Base-by-base conservation (phyloP, 768 basidiomycete genomes). In the Baorangia bicolor region DNA sequence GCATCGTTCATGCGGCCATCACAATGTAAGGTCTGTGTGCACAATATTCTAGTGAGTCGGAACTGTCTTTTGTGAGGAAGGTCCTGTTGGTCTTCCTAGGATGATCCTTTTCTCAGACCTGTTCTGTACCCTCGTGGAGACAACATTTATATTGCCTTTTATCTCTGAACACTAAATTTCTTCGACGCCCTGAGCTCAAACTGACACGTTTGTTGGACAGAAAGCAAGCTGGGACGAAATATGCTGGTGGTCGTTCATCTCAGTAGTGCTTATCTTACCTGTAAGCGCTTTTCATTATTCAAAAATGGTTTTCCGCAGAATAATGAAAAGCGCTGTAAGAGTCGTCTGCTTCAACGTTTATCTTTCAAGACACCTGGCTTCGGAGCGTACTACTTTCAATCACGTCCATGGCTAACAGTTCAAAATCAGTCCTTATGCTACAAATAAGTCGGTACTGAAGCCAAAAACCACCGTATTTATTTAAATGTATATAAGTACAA, bases 71-170 rank as follows among this genome's bases (percentile, higher is more conserved):
- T 45, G 8, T 11, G 3, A 11, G 11, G 16, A 35, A 51, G 52
- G 46, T 3, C 37, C 8, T 0, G 5, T 6, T 9, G 40, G 45
- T 55, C 51, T 58, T 59, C 16, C 39, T 20, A 51, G 37, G 67
- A 68, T 68, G 67, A 64, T 51, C 21, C 16, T 5, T 35, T 61
- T 63, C 51, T 68, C 67, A 68, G 67, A 68, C 67, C 67, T 68
- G 67, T 69, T 66, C 66, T 67, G 66, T 39, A 63, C 55, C 43
- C 39, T 62, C 53, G 54, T 68, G 67, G 67, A 68, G 67, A 69
- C 57, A 56, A 61, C 44, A 38, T 28, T 45, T 2, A 59, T 43
- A 64, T 68, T 69, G 67, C 67, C 58, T 51, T 51, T 60, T 48
- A 20, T 42, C 5, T 60, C 67, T 68, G 66, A 66, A 33, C 33